Evolutionary conservation across 768 basidiomycete species (phyloP), one percentile per base, ranked within the genome.

Genomic region (Naganishia vaughanmartiniae): DNA sequence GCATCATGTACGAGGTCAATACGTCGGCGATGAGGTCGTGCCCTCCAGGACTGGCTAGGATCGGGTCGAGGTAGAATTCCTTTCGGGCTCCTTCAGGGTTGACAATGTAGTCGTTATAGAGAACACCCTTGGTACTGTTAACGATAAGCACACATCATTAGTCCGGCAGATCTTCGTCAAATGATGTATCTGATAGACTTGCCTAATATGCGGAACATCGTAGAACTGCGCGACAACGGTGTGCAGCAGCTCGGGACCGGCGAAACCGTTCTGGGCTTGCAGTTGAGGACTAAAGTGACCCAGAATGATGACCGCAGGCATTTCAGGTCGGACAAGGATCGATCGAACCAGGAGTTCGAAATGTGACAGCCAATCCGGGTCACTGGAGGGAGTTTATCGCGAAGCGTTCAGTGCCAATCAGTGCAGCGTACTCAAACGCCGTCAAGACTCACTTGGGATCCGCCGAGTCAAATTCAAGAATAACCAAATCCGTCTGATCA

Each of bases 291-390:
- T 87, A 78, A 97, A 97, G 82, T 98, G 94, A 19, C 95, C 95
- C n/a, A 99, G 87, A 70, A 97, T 86, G 74, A 99, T 81, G 70
- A 99, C 87, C 36, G 94, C 96, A 19, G 96, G 96, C 71, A 89
- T 87, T 74, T 96, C 93, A 0, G 90, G 90, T 31, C 95, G 87
- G 51, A 92, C 85, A 56, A 99, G 89, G 79, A 97, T 85, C 4
- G 93, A 94, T 34, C 96, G 91, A 70, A 97, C 85, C 71, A 99
- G 89, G 17, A 92, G 85, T 78, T 99, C 96, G 75, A 95, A 97
- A 81, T 93, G 87, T 36, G 90, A 89, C 82, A 89, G 86, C 77
- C 86, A 87, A 71, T 85, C 84, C 54, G 85, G 83, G 74, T 91
- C 89, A 51, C 91, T 92, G 76, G 6, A 51, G 24, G 24, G 24